Evolutionary conservation across 2,329 filamentous ascomycete genomes (phyloP).

Genomic region (Apiospora kogelbergensis): DNA sequence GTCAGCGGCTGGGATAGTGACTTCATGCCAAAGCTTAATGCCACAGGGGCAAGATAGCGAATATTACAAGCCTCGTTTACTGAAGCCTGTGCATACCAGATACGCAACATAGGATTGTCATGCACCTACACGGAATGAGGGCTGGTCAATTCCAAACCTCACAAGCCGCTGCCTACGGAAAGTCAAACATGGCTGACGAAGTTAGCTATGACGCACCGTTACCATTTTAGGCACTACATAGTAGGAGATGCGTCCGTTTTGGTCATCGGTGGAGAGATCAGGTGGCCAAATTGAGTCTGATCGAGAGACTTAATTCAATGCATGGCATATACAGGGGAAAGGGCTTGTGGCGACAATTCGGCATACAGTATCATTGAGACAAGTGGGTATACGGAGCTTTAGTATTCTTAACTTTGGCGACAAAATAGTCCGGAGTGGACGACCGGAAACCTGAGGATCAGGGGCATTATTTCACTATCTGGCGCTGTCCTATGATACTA

Average conservation of each 20-base stretch:
- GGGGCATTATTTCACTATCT: background rate
- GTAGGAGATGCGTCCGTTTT: background rate
- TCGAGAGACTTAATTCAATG: background rate
- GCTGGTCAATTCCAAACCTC: background rate
- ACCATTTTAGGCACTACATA: background rate
- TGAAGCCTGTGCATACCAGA: background rate
- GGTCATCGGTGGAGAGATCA: background rate
- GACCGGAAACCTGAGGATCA: background rate
- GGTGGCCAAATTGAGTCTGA: background rate
- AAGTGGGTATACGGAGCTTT: no score
- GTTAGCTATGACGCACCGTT: background rate
- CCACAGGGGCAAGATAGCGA: no score
- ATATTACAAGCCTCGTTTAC: background rate
- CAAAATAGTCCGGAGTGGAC: background rate
- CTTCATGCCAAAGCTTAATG: background rate
- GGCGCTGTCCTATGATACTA: background rate
- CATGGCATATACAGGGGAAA: background rate
- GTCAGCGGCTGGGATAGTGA: background rate
- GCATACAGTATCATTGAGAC: no score
- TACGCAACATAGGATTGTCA: background rate
- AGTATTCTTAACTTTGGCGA: background rate
- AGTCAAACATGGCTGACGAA: background rate
- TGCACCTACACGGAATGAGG: background rate
- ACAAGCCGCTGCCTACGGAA: background rate
- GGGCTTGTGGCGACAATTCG: background rate